phyloP scores from a whole-genome alignment of 2,329 filamentous ascomycete genomes.

The Rhytidhysteron rufulum region DNA sequence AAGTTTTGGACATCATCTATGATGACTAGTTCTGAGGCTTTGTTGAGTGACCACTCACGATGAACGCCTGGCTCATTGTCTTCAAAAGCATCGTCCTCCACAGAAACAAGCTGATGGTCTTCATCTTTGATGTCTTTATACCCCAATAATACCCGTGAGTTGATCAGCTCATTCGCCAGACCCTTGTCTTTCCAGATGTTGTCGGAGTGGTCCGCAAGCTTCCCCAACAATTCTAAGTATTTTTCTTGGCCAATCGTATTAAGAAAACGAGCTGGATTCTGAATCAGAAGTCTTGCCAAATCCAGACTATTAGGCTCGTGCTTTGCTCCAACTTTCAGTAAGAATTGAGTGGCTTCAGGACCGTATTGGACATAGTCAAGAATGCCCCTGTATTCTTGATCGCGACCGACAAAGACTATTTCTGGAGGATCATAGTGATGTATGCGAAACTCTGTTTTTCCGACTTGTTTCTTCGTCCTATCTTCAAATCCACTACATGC shows the following conservation, averaged over 20 bases:
- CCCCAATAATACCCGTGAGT: conserved; percentile 73
- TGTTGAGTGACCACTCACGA: conserved; percentile 75
- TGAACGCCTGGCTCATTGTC: conserved; percentile 40
- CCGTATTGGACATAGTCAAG: conserved; percentile 98
- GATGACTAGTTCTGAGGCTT: conserved; percentile 73
- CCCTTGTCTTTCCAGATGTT: conserved; percentile 73
- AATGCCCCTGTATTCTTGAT: conserved; percentile 75
- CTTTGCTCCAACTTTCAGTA: conserved; percentile 86
- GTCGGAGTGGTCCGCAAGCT: conserved; percentile 68
- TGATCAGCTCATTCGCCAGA: conserved; percentile 72
- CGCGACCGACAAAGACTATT: conserved; percentile 74
- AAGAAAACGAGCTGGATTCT: conserved; percentile 77
- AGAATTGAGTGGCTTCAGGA: conserved; percentile 77
- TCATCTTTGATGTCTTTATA: conserved; percentile 67
- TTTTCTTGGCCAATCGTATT: conserved; percentile 79
- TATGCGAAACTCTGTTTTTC: conserved; percentile 37
- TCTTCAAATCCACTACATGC: conserved; percentile 30
- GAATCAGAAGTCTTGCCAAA: conserved; percentile 77
- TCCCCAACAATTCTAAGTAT: conserved; percentile 78
- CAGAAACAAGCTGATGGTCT: conserved; percentile 40
- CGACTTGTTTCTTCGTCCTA: conserved; percentile 24
- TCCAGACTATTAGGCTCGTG: conserved; percentile 84
- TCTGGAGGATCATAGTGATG: conserved; percentile 61
- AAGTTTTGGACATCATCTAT: conserved; percentile 53
- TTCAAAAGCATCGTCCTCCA: conserved; percentile 41